Evolutionary conservation across 2,329 filamentous ascomycete species (phyloP).

Genomic region (Fusarium virguliforme): DNA sequence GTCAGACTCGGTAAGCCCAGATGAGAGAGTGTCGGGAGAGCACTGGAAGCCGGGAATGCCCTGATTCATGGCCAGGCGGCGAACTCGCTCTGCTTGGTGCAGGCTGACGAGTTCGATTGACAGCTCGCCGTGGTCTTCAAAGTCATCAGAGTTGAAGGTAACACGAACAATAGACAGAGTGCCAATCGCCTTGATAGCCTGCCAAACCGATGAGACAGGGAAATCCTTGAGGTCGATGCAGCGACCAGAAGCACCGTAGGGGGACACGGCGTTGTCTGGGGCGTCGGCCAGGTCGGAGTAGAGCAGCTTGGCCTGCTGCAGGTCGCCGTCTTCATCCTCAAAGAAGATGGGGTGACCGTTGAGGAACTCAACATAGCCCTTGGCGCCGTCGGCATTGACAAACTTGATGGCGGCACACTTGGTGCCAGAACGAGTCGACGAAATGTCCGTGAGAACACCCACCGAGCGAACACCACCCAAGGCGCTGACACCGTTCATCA

Average conservation of each 20-base stretch:
- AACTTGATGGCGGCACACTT: background rate
- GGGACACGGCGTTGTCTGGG: no score
- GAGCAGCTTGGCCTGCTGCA: background rate
- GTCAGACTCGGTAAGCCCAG: background rate
- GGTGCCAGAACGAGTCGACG: background rate
- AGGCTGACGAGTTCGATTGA: constrained; percentile 43
- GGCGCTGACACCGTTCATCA: background rate
- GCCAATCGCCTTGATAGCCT: constrained; percentile 36
- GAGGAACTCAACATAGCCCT: background rate
- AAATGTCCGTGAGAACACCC: no score
- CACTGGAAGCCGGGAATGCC: constrained; percentile 6
- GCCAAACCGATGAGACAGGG: constrained; percentile 43
- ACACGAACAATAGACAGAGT: constrained; percentile 24
- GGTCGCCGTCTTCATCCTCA: background rate
- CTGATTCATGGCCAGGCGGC: background rate
- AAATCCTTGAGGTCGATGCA: constrained; percentile 40
- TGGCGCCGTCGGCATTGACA: background rate
- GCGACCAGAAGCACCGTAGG: constrained; percentile 20
- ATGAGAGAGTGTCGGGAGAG: background rate
- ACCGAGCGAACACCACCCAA: background rate
- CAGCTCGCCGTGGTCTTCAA: constrained; percentile 10
- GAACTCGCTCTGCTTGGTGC: constrained; percentile 18
- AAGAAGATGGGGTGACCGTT: background rate
- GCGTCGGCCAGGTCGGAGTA: background rate
- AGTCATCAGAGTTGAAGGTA: background rate